Evolutionary conservation across 805 yeast species (phyloP).

Genomic region (Pichia nakasei): DNA sequence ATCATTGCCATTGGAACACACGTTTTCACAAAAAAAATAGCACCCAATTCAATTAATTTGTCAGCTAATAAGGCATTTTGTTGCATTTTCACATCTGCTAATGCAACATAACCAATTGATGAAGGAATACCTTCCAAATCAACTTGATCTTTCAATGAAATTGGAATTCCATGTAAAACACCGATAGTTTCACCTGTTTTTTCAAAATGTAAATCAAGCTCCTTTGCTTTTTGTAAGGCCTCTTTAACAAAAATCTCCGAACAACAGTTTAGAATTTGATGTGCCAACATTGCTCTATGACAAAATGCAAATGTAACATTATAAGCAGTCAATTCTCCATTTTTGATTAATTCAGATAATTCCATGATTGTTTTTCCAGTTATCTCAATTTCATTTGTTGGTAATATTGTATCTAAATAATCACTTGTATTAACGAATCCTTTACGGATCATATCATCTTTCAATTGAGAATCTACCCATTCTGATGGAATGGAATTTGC

Average conservation of each 20-base stretch:
- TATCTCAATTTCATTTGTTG: slow-evolving; percentile 8
- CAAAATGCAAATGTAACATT: slow-evolving; percentile 47
- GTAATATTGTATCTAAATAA: slow-evolving; percentile 10
- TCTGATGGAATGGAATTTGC: slow-evolving; percentile 27
- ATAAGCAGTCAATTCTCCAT: slow-evolving; percentile 32
- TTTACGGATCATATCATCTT: slow-evolving; percentile 23
- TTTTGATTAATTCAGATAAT: background rate
- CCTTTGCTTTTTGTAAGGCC: slow-evolving; percentile 48
- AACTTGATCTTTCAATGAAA: slow-evolving; percentile 35
- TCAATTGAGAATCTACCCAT: slow-evolving; percentile 33
- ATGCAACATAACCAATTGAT: slow-evolving; percentile 38
- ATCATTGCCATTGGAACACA: slow-evolving; percentile 51
- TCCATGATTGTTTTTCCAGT: slow-evolving; percentile 3
- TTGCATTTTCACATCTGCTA: slow-evolving; percentile 14
- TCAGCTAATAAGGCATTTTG: slow-evolving; percentile 32
- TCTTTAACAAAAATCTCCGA: slow-evolving; percentile 43
- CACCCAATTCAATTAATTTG: slow-evolving; percentile 38
- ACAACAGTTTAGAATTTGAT: slow-evolving; percentile 39
- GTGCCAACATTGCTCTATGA: slow-evolving; percentile 50
- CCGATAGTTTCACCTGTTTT: slow-evolving; percentile 44
- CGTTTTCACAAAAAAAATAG: slow-evolving; percentile 47
- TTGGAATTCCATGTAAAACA: slow-evolving; percentile 60
- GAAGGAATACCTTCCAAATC: slow-evolving; percentile 41
- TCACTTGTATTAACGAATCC: slow-evolving; percentile 34
- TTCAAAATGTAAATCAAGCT: slow-evolving; percentile 41